Conservation (phyloP, 2,329 filamentous ascomycete species). For the Aschersonia sp. region DNA sequence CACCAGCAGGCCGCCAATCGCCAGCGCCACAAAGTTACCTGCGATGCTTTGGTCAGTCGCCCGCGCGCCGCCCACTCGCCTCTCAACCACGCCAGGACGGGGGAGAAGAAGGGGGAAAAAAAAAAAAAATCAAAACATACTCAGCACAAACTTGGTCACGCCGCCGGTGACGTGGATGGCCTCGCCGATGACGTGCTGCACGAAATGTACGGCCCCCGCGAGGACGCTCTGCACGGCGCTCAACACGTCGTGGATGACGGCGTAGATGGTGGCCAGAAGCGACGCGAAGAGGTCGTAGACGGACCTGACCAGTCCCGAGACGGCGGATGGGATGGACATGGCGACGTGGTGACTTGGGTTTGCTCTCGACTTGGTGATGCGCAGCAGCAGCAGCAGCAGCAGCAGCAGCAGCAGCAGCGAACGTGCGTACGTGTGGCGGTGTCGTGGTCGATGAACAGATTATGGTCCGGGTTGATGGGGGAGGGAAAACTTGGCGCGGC, state of each 20-base stretch:
- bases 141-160: slow-evolving; percentile 22
- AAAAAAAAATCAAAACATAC: slow-evolving; percentile 12
- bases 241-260: slow-evolving; percentile 18
- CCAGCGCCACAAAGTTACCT: slow-evolving; percentile 22
- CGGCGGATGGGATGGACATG: slow-evolving; percentile 20
- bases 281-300: slow-evolving; percentile 26
- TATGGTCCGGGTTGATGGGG: no score
- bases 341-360: slow-evolving; percentile 2
- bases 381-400: no score
- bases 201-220: slow-evolving; percentile 19
- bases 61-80: no score
- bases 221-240: slow-evolving; percentile 20
- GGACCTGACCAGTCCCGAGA: slow-evolving; percentile 23
- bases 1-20: slow-evolving; percentile 16
- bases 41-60: neutral
- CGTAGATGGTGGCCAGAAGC: slow-evolving; percentile 18
- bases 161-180: slow-evolving; percentile 22
- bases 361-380: no score
- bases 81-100: no score
- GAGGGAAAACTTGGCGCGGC: no score
- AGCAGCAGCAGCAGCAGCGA: no score
- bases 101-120: neutral
- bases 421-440: no score
- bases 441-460: no score
- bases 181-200: slow-evolving; percentile 19